Evolutionary conservation across 257 asterid genomes (phyloP).

Genomic region (Przewalskia tangutica): DNA sequence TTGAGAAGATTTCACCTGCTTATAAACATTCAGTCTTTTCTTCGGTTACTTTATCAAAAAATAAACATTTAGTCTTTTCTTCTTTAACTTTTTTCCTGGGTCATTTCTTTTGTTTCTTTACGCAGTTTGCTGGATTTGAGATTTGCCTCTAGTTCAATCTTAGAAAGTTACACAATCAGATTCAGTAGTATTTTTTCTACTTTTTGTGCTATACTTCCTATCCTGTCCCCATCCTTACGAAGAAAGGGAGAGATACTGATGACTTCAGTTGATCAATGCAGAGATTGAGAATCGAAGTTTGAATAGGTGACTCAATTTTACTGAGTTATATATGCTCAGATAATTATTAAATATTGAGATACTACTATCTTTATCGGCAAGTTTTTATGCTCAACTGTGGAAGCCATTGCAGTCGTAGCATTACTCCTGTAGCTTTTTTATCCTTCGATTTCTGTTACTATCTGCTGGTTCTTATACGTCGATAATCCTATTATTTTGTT

Average conservation of each 20-base stretch:
- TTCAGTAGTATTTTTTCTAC: background rate
- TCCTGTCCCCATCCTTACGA: background rate
- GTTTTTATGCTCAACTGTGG: no score
- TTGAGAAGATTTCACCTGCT: background rate
- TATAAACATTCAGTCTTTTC: background rate
- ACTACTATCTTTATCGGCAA: no score
- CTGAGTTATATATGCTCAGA: background rate
- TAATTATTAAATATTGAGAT: background rate
- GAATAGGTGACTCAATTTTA: background rate
- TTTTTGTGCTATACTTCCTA: background rate
- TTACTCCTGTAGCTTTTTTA: no score
- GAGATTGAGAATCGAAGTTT: background rate
- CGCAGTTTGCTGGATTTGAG: background rate
- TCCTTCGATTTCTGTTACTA: no score
- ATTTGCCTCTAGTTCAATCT: background rate
- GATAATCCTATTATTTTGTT: no score
- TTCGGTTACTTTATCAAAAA: no score
- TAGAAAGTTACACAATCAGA: background rate
- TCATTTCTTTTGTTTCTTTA: background rate
- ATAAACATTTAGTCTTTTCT: background rate
- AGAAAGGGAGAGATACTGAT: background rate
- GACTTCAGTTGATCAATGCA: background rate
- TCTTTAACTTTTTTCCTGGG: background rate
- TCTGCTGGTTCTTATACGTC: no score
- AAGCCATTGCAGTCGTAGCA: no score